Evolutionary conservation across 768 basidiomycete genomes (phyloP), one percentile per base, ranked within the genome.

Genomic region (Suillus clintonianus): DNA sequence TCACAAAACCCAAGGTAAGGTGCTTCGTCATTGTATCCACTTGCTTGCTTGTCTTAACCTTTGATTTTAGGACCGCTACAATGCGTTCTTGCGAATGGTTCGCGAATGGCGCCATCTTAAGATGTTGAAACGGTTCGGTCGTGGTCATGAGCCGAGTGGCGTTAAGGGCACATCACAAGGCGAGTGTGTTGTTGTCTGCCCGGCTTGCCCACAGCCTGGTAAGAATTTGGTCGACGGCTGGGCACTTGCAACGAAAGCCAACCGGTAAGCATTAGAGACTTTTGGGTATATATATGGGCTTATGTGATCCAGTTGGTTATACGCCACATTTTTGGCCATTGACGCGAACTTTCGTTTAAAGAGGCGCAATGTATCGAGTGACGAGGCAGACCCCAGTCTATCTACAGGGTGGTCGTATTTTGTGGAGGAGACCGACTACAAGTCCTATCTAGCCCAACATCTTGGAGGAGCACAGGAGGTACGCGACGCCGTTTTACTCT

Each of bases 341-440:
- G 76, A 77, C 59, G 72, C 74, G 0, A 78, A 77, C 62, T 78
- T 78, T 60, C 65, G 74, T 1, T 66, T 78, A 15, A 75, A 75
- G 42, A 60, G 68, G 5, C 60, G 66, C 39, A 68, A 70, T 36
- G 69, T 70, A 0, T 76, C 74, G 11, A 72, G 34, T 13, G 67
- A 73, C 1, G 62, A 67, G 11, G 62, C 55, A 5, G 74, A 77
- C 10, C 63, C 76, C 76, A 65, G 68, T 6, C 64, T 77, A 1
- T 72, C 69, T 39, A 13, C 9, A 39, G 73, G 76, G 0, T 69
- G 62, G 51, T 64, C 73, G 1, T 77, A 74, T 59, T 65, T 76
- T 47, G 72, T 76, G 10, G 72, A 71, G 34, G 69, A 69, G 15
- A 61, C 15, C 4, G 58, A 54, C 13, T 76, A 67, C 58, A 62